Conservation (phyloP, 306 rosid species). For the Prunus padus region DNA sequence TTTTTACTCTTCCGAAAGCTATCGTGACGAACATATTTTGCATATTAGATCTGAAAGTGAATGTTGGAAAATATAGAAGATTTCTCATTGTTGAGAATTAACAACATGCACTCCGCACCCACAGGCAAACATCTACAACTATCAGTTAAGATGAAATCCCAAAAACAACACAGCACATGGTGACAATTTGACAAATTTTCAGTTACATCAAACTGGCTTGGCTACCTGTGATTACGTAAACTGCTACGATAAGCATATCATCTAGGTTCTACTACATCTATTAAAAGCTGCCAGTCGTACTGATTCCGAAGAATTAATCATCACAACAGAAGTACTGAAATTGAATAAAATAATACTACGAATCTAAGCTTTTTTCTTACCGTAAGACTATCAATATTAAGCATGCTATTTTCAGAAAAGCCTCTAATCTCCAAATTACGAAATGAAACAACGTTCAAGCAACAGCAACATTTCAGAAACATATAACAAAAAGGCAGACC, state of each 20-base stretch:
- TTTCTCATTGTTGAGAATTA: not conserved
- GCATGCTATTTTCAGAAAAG: not conserved
- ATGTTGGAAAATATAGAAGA: not conserved
- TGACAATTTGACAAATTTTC: not conserved
- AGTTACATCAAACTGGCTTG: not conserved
- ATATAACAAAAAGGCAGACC: not conserved
- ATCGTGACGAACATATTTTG: not conserved
- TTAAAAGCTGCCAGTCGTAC: no score
- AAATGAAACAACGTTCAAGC: not conserved
- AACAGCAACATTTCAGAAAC: not conserved
- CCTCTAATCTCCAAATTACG: not conserved
- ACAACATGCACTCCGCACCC: not conserved
- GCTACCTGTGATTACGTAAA: not conserved
- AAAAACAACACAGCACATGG: not conserved
- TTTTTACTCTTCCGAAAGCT: not conserved
- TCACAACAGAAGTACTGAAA: not conserved
- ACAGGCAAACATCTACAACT: not conserved
- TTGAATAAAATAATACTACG: not conserved
- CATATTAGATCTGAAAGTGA: not conserved
- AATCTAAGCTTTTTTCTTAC: not conserved
- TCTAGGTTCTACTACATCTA: not conserved
- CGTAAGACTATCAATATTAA: not conserved
- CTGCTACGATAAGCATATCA: not conserved
- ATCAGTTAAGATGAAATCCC: not conserved
- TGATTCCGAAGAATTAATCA: not conserved